Percentiles rank a stretch among this genome's conserved stretches.
Evolutionary conservation across 768 basidiomycete genomes (phyloP).

Genomic region (Serendipita vermifera): DNA sequence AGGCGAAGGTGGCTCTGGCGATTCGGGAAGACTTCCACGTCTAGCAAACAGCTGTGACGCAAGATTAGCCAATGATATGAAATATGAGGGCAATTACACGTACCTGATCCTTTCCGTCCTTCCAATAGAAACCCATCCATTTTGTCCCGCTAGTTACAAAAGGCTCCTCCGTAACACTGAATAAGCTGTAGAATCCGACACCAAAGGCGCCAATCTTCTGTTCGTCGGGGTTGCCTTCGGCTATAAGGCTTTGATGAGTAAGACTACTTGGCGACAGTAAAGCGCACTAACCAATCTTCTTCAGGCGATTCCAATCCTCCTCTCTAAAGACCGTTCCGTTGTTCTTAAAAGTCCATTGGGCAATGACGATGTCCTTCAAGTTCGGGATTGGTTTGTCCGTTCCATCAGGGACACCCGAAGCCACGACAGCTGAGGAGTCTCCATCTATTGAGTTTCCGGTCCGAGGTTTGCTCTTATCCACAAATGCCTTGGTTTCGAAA

Average conservation of each 20-base stretch:
- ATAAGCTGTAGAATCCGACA: conserved; percentile 73
- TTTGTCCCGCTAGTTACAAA: conserved; percentile 52
- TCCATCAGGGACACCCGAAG: neutral
- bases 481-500: conserved; percentile 51
- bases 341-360: conserved; percentile 78
- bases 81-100: neutral
- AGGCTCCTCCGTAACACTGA: conserved; percentile 73
- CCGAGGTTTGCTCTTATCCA: conserved; percentile 21
- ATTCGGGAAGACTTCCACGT: conserved; percentile 47
- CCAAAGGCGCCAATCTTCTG: conserved; percentile 94
- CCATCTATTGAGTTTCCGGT: neutral
- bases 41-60: conserved; percentile 59
- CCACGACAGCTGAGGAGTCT: neutral
- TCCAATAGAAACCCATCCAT: conserved; percentile 97
- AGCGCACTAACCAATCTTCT: conserved; percentile 60
- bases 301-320: conserved; percentile 79
- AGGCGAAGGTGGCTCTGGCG: conserved; percentile 22
- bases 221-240: conserved; percentile 89
- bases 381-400: neutral
- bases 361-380: conserved; percentile 26
- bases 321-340: conserved; percentile 72
- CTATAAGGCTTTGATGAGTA: conserved; percentile 26
- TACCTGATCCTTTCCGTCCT: conserved; percentile 72
- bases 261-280: conserved; percentile 10
- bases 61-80: too few relatives aligned